Evolutionary conservation across 805 yeast genomes (phyloP), one percentile per base, ranked within the genome.

Genomic region (Sugiyamaella floridensis): DNA sequence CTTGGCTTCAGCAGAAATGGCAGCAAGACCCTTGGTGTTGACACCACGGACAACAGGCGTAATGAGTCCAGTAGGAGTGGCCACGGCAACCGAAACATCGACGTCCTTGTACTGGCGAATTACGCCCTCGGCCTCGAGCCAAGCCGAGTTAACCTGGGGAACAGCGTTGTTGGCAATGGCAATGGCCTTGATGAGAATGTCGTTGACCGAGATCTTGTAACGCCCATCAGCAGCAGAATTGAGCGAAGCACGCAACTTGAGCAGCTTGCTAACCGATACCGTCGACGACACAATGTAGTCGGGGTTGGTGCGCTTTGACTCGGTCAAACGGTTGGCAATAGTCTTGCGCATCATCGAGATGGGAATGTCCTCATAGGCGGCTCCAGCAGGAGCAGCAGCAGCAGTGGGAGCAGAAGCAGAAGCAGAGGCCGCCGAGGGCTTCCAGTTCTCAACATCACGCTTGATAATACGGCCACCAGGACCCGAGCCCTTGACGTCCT

Each of bases 21-120:
- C 65, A 52, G 83, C 80, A 56, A 93, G 80, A 43, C 99, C 99
- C 78, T 85, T 88, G 54, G 84, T 62, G 67, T 93, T 86, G 45
- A 96, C 97, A 67, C 84, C 78, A 72, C 82, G 83, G 61, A 93
- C 90, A 64, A 93, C 92, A 61, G 99, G 99, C 49, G 99, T 93
- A 70, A 93, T 85, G 62, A 93, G 79, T 49, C 99, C 99, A 49
- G 95, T 81, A 70, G 98, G 97, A 16, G 99, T 93, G 56, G 99
- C 93, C 58, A 93, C 99, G 42, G 99, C 99, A 56, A 92, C 97
- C 20, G 98, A 89, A 53, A 93, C 95, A 67, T 93, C 99, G 52
- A 92, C 98, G 64, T 81, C 85, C 66, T 78, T 76, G 80, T 82
- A 93, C 75, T 86, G 90, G 77, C 99, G 87, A 62, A 93, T 88